These are phyloP conservation scores for Leccinum broughii DNA, from an alignment of 768 basidiomycete species.

Conservation along the genomic window DNA sequence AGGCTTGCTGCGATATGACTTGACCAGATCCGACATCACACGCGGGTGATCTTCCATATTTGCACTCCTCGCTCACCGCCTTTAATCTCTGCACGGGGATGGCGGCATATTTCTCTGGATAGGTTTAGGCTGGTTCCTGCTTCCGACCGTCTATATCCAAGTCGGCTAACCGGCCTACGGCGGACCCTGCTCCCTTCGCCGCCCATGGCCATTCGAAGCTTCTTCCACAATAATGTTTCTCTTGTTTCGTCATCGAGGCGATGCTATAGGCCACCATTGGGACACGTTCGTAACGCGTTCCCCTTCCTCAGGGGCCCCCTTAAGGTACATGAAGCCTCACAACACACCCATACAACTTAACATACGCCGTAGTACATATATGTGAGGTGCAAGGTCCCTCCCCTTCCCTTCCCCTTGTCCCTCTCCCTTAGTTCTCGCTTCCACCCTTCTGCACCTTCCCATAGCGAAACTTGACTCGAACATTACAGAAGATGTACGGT, in stretches of 20 bases:
- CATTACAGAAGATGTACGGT: constrained; percentile 10
- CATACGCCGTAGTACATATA: background rate
- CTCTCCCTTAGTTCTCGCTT: background rate
- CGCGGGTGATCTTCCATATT: background rate
- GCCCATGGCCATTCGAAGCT: background rate
- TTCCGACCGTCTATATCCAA: background rate
- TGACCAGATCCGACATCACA: background rate
- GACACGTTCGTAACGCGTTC: background rate
- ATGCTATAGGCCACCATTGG: background rate
- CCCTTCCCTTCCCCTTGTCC: background rate
- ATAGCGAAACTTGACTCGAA: background rate
- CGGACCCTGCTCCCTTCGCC: background rate
- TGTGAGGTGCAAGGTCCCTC: background rate
- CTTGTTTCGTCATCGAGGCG: background rate
- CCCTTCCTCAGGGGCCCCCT: background rate
- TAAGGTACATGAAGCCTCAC: background rate
- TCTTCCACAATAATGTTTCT: background rate
- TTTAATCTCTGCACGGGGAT: background rate
- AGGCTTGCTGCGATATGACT: background rate
- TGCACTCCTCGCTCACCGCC: background rate
- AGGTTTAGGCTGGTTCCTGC: background rate
- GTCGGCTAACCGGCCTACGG: background rate
- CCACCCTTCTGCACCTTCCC: background rate
- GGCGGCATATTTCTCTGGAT: background rate
- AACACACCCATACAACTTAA: background rate